phyloP scores from a whole-genome alignment of 352 stramenopile species.

The Globisporangium sylvaticum region DNA sequence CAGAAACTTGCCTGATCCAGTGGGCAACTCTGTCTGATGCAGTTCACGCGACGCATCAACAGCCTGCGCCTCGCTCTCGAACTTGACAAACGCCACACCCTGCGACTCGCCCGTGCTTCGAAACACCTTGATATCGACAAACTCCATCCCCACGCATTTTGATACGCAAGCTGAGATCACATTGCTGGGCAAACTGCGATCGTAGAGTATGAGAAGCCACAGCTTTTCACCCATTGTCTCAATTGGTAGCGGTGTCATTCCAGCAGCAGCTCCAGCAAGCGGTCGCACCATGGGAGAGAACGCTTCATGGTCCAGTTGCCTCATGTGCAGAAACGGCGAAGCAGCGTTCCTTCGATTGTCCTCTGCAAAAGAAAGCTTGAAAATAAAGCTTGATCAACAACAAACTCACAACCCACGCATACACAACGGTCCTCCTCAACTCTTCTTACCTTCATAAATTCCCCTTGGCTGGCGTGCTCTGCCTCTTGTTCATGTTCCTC shows the following conservation, averaged over 20 bases:
- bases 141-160: constrained; percentile 63
- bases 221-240: constrained; percentile 24
- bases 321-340: constrained; percentile 3
- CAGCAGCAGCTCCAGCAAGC: neutral
- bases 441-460: constrained; percentile 49
- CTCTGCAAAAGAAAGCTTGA: constrained; percentile 48
- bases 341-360: constrained; percentile 8
- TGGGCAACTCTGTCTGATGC: constrained; percentile 57
- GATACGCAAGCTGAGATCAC: constrained; percentile 61
- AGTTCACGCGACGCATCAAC: constrained; percentile 43
- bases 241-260: constrained; percentile 8
- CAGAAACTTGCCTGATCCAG: constrained; percentile 43
- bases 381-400: neutral
- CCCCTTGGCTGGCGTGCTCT: constrained; percentile 21
- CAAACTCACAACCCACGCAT: neutral
- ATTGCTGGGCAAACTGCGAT: constrained; percentile 55
- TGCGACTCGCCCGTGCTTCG: constrained; percentile 59
- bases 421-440: neutral
- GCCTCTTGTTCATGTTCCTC: constrained; percentile 17
- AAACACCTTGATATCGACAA: constrained; percentile 77
- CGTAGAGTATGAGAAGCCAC: constrained; percentile 74
- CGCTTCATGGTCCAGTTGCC: constrained; percentile 2
- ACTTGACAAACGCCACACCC: constrained; percentile 75
- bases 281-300: constrained; percentile 1
- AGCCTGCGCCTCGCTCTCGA: constrained; percentile 46